A percentile compares a stretch with the other conserved stretches of the same genome.
Evolutionary conservation across 2,329 filamentous ascomycete genomes (phyloP).

Genomic region (Pseudogymnoascus sp.): DNA sequence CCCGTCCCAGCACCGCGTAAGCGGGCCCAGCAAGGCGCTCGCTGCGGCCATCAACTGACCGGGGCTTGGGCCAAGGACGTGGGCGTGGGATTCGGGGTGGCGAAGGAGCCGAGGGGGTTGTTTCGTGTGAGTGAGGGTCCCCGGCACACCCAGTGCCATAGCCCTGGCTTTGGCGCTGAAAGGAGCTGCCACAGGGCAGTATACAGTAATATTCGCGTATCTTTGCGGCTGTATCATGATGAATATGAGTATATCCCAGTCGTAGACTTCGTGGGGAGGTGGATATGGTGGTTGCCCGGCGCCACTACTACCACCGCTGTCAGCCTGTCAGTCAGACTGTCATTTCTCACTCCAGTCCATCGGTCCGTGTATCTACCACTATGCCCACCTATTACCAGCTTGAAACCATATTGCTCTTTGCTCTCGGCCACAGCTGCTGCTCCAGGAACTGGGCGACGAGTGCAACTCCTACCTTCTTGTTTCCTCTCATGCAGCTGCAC

Average conservation of each 20-base stretch:
- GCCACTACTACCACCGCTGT: neutral
- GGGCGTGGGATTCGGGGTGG: conserved; percentile 3
- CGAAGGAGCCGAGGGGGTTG: neutral
- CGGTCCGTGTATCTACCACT: neutral
- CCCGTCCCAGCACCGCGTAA: neutral
- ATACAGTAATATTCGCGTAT: neutral
- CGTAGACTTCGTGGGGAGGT: neutral
- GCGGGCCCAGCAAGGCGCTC: neutral
- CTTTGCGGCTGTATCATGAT: neutral
- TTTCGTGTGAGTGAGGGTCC: neutral
- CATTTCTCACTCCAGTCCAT: neutral
- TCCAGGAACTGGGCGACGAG: neutral
- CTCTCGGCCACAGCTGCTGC: neutral
- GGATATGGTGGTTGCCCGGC: neutral
- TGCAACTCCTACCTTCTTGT: neutral
- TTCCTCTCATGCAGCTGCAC: neutral
- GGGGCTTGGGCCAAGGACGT: neutral
- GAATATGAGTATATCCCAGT: neutral
- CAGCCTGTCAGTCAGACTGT: neutral
- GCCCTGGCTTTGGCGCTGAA: neutral
- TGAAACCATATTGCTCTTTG: neutral
- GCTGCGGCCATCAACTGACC: neutral
- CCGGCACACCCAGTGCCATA: neutral
- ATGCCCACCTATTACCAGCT: neutral
- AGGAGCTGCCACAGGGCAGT: neutral